phyloP scores from a whole-genome alignment of 345 rosid genomes.

The Populus simonii region DNA sequence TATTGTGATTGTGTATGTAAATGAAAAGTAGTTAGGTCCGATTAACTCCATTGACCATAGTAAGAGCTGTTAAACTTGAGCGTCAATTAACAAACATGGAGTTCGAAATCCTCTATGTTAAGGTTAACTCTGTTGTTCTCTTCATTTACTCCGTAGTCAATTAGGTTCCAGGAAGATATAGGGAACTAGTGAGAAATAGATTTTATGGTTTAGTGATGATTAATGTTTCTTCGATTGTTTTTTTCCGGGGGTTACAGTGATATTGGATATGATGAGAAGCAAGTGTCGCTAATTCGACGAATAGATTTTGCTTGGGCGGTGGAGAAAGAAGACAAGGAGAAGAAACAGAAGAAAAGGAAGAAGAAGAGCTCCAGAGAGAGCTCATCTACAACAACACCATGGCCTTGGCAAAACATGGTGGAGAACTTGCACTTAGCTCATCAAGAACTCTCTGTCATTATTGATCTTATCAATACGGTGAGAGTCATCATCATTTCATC shows the following conservation, averaged over 20 bases:
- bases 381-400: constrained; percentile 39
- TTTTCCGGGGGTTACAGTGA: constrained; percentile 39
- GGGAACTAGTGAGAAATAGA: too few relatives aligned
- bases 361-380: constrained; percentile 63
- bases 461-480: constrained; percentile 88
- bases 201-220: background rate
- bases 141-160: background rate
- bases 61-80: too few relatives aligned
- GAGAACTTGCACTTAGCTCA: constrained; percentile 89
- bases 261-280: constrained; percentile 72
- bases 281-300: constrained; percentile 65
- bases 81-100: background rate
- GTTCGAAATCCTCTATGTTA: background rate
- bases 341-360: constrained; percentile 49
- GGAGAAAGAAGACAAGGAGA: constrained; percentile 59
- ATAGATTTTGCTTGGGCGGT: constrained; percentile 93
- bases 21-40: background rate
- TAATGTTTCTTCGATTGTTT: background rate
- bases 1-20: background rate
- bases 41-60: background rate
- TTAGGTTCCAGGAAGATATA: background rate
- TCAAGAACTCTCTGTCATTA: constrained; percentile 82
- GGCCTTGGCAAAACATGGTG: constrained; percentile 85
- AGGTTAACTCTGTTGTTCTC: background rate
- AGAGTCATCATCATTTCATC: constrained; percentile 14